phyloP scores from a whole-genome alignment of 768 basidiomycete species.

The Pisolithus microcarpus region DNA sequence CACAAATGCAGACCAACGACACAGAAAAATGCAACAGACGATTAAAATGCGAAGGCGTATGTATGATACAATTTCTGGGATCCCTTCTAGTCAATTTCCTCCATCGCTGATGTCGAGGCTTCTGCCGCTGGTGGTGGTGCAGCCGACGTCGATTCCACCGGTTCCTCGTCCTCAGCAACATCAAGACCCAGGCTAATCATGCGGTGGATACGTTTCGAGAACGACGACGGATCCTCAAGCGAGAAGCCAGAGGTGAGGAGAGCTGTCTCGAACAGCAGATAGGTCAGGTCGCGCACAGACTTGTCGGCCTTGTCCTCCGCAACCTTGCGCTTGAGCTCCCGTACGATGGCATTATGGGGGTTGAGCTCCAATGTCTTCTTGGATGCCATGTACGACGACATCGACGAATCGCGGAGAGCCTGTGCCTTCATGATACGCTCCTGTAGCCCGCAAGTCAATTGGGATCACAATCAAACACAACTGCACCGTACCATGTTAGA shows the following conservation, averaged over 20 bases:
- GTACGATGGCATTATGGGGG: constrained; percentile 86
- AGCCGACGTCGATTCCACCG: constrained; percentile 31
- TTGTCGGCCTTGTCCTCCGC: constrained; percentile 98
- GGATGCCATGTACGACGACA: constrained; percentile 98
- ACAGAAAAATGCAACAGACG: constrained; percentile 14
- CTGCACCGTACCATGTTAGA: constrained; percentile 77
- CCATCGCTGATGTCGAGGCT: constrained; percentile 81
- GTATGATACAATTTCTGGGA: constrained; percentile 21
- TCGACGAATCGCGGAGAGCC: constrained; percentile 90
- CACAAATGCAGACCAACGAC: constrained; percentile 1
- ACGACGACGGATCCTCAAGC: constrained; percentile 90
- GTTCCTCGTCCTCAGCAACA: constrained; percentile 68
- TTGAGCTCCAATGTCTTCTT: constrained; percentile 99
- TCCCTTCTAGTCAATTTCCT: constrained; percentile 79
- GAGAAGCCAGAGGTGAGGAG: constrained; percentile 94
- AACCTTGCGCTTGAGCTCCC: constrained; percentile 93
- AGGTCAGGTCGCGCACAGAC: constrained; percentile 94
- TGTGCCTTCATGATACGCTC: constrained; percentile 99
- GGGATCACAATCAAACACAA: background rate
- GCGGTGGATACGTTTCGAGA: constrained; percentile 92
- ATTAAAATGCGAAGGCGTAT: constrained; percentile 17
- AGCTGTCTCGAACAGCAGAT: constrained; percentile 94
- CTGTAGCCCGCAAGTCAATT: constrained; percentile 25
- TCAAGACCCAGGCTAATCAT: constrained; percentile 93
- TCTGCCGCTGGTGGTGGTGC: constrained; percentile 48